phyloP scores from a whole-genome alignment of 148 eudicot species.

The Rhododendron simsii region DNA sequence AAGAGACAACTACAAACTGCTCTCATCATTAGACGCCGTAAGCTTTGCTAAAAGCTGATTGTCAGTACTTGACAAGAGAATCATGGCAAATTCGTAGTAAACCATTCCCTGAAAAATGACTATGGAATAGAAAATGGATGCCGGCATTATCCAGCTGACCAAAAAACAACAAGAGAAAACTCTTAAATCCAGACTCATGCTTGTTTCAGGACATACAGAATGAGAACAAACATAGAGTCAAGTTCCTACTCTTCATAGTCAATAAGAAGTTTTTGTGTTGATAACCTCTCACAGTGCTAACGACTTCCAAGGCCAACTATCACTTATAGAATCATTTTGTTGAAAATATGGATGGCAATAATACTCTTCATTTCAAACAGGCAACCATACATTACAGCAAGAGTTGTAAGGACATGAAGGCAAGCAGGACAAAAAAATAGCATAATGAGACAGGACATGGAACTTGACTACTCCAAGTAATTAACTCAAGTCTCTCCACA shows the following conservation, averaged over 20 bases:
- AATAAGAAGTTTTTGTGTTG: neutral
- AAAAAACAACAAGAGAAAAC: neutral
- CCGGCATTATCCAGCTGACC: neutral
- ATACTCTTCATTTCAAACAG: neutral
- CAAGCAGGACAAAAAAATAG: neutral
- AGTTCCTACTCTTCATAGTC: neutral
- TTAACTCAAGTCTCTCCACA: neutral
- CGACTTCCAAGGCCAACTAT: neutral
- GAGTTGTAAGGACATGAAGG: neutral
- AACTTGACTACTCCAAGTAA: neutral
- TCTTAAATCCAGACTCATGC: neutral
- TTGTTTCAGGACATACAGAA: conserved; percentile 4
- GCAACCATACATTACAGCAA: neutral
- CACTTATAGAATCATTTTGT: neutral
- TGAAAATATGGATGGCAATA: neutral
- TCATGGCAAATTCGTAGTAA: neutral
- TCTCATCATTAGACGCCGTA: neutral
- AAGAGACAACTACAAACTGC: neutral
- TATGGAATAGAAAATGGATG: neutral
- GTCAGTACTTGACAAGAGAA: neutral
- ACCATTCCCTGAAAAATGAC: neutral
- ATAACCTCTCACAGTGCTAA: neutral
- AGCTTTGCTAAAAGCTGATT: neutral
- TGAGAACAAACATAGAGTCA: neutral
- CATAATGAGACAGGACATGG: neutral